phyloP scores from a whole-genome alignment of 805 yeast species.

The Komagataella pseudopastoris region DNA sequence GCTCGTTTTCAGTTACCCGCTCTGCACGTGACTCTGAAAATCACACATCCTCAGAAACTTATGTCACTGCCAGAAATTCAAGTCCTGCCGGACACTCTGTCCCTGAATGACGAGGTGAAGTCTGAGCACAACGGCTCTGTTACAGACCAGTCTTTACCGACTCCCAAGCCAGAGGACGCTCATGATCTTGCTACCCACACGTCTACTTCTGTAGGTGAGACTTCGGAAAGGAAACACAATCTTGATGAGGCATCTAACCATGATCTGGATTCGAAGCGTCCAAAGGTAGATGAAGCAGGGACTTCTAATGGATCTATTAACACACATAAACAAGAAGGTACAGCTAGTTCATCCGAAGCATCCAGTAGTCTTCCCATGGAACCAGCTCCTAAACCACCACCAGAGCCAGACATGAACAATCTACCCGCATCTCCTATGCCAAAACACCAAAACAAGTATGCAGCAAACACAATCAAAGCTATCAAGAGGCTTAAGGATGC shows the following conservation, averaged over 20 bases:
- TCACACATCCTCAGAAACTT: neutral
- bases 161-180: conserved; percentile 2
- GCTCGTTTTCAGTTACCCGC: neutral
- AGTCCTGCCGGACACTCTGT: neutral
- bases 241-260: neutral
- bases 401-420: conserved; percentile 61
- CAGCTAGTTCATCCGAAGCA: conserved; percentile 4
- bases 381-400: conserved; percentile 68
- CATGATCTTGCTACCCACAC: neutral
- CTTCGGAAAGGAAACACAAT: neutral
- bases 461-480: conserved; percentile 67
- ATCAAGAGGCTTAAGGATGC: conserved; percentile 89
- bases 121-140: neutral
- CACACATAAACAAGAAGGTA: neutral
- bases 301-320: neutral
- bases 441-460: conserved; percentile 73
- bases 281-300: conserved; percentile 4
- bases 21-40: neutral
- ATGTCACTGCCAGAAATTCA: neutral
- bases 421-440: conserved; percentile 60
- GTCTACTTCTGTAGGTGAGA: neutral
- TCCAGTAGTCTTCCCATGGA: conserved; percentile 16
- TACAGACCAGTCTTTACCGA: conserved; percentile 3
- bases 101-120: neutral
- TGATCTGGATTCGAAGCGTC: neutral